Evolutionary conservation across 306 rosid species (phyloP).

Genomic region (Vachellia pachyceras): DNA sequence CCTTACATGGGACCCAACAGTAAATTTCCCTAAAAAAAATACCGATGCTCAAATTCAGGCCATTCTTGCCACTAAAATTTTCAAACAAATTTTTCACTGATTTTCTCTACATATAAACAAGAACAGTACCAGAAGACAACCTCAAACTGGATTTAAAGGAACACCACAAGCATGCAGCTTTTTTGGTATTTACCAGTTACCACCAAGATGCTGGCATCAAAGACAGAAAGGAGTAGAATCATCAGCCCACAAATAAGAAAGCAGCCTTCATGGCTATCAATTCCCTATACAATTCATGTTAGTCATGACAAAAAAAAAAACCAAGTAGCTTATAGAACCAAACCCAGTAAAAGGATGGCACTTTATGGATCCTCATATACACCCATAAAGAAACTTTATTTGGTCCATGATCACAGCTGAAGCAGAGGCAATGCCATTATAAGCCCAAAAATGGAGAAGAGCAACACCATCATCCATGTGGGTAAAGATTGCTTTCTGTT

Average conservation of each 20-base stretch:
- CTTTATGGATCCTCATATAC: conserved; percentile 31
- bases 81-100: no score
- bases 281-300: conserved; percentile 65
- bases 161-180: conserved; percentile 38
- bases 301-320: conserved; percentile 41
- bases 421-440: conserved; percentile 95
- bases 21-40: no score
- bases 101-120: not conserved
- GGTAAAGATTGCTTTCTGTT: conserved; percentile 69
- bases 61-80: no score
- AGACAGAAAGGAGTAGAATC: conserved; percentile 50
- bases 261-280: conserved; percentile 45
- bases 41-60: no score
- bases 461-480: conserved; percentile 88
- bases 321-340: conserved; percentile 47
- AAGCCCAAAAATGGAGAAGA: conserved; percentile 83
- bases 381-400: conserved; percentile 22
- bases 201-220: conserved; percentile 46
- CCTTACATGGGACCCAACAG: no score
- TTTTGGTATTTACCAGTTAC: conserved; percentile 46
- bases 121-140: conserved; percentile 10
- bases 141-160: conserved; percentile 21
- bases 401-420: conserved; percentile 61
- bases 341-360: conserved; percentile 34
- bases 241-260: conserved; percentile 43